phyloP scores from a whole-genome alignment of 495 filamentous ascomycete genomes.

The Cryomyces minteri region DNA sequence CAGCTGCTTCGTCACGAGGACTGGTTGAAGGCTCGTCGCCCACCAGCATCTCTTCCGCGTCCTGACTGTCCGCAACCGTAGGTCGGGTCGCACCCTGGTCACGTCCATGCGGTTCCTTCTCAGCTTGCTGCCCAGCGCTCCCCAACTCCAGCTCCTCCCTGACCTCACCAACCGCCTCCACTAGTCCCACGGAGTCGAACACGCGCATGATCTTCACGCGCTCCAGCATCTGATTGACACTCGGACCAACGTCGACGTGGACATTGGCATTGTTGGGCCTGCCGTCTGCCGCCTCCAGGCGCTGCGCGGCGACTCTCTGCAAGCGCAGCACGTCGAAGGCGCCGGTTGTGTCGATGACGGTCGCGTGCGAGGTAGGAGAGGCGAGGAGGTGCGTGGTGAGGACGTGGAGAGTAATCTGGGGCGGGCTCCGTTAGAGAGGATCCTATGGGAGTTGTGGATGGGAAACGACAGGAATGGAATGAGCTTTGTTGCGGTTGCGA shows the following conservation, averaged over 20 bases:
- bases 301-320: background rate
- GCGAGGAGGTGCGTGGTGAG: constrained; percentile 12
- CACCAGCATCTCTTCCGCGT: constrained; percentile 16
- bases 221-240: constrained; percentile 23
- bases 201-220: constrained; percentile 34
- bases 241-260: no score
- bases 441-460: background rate
- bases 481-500: background rate
- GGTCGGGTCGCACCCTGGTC: background rate
- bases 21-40: constrained; percentile 3
- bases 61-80: constrained; percentile 15
- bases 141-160: constrained; percentile 7
- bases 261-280: background rate
- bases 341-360: constrained; percentile 17
- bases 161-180: constrained; percentile 34
- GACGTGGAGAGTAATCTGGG: constrained; percentile 4
- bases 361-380: constrained; percentile 4
- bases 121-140: background rate
- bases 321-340: constrained; percentile 13
- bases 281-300: no score
- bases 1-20: background rate
- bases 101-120: background rate
- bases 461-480: background rate
- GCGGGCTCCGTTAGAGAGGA: no score
- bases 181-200: constrained; percentile 39